A percentile compares a stretch with the other conserved stretches of the same genome.
phyloP scores from a whole-genome alignment of 306 rosid species.

The Bauhinia variegata region DNA sequence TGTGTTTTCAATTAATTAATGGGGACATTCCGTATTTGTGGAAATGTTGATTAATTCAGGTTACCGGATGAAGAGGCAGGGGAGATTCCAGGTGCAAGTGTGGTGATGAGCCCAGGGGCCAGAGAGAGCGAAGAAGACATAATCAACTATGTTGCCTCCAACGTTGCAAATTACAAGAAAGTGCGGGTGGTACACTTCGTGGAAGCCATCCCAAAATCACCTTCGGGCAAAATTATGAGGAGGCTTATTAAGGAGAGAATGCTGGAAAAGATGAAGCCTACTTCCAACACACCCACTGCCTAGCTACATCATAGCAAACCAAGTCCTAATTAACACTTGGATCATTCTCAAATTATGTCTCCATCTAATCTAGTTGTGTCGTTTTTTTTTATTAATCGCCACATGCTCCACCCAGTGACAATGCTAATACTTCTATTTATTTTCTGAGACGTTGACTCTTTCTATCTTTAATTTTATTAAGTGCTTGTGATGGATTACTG shows the following conservation, averaged over 20 bases:
- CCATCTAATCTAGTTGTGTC: too few relatives aligned
- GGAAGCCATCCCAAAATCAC: conserved; percentile 81
- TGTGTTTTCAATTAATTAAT: background rate
- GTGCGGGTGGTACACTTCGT: conserved; percentile 78
- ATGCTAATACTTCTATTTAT: too few relatives aligned
- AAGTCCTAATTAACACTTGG: too few relatives aligned
- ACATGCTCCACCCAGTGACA: too few relatives aligned
- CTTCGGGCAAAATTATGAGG: conserved; percentile 91
- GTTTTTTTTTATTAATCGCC: too few relatives aligned
- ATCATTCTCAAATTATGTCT: too few relatives aligned
- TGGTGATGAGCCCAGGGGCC: conserved; percentile 61
- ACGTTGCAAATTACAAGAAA: conserved; percentile 83
- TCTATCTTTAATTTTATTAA: too few relatives aligned
- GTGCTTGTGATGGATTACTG: too few relatives aligned
- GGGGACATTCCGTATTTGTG: background rate
- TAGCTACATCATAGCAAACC: background rate
- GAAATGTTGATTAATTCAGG: conserved; percentile 43
- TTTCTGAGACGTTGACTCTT: too few relatives aligned
- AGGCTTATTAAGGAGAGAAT: conserved; percentile 67
- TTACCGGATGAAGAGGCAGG: conserved; percentile 90
- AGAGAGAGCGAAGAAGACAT: conserved; percentile 77
- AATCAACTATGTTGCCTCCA: conserved; percentile 66
- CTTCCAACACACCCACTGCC: conserved; percentile 8
- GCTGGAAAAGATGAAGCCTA: conserved; percentile 51
- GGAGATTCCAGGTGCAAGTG: conserved; percentile 88